Percentiles rank a stretch among this genome's conserved stretches.
These are phyloP conservation scores for Entomortierella lignicola DNA, from an alignment of 192 early-diverging fungal genomes.

Conservation along the genomic window DNA sequence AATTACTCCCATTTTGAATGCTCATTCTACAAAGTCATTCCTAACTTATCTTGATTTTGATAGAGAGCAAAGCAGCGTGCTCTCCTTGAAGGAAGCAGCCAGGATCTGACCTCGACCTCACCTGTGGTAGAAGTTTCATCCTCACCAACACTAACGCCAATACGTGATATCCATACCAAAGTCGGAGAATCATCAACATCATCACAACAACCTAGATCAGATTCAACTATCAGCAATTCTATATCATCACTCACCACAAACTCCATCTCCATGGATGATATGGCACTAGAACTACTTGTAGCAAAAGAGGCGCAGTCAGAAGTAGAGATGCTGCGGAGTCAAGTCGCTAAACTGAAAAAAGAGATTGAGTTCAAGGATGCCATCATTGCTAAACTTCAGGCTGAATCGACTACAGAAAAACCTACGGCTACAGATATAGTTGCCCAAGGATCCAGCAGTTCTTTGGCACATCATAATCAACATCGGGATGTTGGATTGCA, in stretches of 20 bases:
- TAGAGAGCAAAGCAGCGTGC: not conserved
- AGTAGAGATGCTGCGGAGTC: slow-evolving; percentile 26
- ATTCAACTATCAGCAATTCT: not conserved
- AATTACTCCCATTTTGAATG: not conserved
- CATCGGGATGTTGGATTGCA: slow-evolving; percentile 23
- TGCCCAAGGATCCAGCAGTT: too few species aligned
- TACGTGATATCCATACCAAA: not conserved
- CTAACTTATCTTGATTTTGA: not conserved
- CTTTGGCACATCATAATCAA: not conserved
- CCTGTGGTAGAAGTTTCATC: not conserved
- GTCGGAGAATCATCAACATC: not conserved
- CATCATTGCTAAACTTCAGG: slow-evolving; percentile 39
- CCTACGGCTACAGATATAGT: not conserved
- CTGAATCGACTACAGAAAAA: not conserved
- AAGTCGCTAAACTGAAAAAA: slow-evolving; percentile 34
- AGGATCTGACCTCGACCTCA: not conserved
- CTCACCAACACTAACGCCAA: not conserved
- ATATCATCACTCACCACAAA: not conserved
- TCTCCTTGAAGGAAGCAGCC: too few species aligned
- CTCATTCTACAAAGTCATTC: too few species aligned
- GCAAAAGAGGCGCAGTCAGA: slow-evolving; percentile 44
- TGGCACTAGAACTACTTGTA: slow-evolving; percentile 29
- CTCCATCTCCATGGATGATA: slow-evolving; percentile 12
- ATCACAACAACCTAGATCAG: not conserved
- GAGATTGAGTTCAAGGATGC: slow-evolving; percentile 49